These are phyloP conservation scores for Boletus rubescentipes DNA, from an alignment of 768 basidiomycete genomes.

Conservation along the genomic window DNA sequence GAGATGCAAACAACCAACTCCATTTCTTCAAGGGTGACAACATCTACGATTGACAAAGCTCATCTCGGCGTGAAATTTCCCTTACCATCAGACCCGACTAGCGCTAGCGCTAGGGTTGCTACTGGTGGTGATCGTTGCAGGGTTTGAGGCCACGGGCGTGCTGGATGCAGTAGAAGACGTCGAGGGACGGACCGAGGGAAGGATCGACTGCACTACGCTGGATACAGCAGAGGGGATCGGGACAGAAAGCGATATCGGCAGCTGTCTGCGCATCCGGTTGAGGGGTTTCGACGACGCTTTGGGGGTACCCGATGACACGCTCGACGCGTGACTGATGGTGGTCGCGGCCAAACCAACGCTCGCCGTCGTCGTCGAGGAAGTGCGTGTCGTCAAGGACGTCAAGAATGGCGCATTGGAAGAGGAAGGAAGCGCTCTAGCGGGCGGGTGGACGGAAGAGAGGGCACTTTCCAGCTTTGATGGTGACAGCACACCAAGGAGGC, in stretches of 20 bases:
- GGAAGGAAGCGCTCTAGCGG: conserved; percentile 3
- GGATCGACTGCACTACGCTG: neutral
- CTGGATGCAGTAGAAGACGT: neutral
- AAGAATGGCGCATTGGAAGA: neutral
- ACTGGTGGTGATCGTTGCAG: neutral
- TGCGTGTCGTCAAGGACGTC: neutral
- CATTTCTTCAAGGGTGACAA: conserved; percentile 20
- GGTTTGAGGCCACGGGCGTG: neutral
- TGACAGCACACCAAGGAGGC: too few species aligned
- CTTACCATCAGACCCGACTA: conserved; percentile 2
- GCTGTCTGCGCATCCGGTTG: conserved; percentile 16
- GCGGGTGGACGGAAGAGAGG: too few species aligned
- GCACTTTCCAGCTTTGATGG: neutral
- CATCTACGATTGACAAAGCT: conserved; percentile 13
- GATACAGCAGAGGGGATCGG: neutral
- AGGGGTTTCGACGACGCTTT: neutral
- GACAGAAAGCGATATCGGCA: neutral
- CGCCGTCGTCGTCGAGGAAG: neutral
- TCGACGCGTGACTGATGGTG: neutral
- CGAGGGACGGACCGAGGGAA: neutral
- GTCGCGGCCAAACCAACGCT: neutral
- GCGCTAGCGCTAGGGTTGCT: neutral
- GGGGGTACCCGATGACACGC: neutral
- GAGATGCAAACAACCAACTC: conserved; percentile 26
- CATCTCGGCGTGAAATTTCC: neutral